phyloP scores from a whole-genome alignment of 1,139 yeast species.

The Taiozyma sp. region DNA sequence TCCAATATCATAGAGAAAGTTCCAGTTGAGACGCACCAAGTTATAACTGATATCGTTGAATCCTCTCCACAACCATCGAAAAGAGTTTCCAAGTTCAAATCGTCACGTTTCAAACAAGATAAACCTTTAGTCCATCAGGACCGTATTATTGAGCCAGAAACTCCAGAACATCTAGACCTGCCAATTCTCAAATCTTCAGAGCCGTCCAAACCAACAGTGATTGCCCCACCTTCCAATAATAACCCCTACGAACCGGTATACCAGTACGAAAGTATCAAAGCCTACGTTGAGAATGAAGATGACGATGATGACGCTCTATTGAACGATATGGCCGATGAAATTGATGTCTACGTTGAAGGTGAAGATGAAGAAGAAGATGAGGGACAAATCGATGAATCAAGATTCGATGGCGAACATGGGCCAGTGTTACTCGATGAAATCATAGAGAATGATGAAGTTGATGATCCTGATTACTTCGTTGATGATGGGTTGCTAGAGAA shows the following conservation, averaged over 20 bases:
- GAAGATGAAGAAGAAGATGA: constrained; percentile 24
- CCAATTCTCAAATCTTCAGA: not conserved
- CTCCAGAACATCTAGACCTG: not conserved
- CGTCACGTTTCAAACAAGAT: constrained; percentile 1
- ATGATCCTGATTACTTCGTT: constrained; percentile 32
- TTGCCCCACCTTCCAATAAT: constrained; percentile 3
- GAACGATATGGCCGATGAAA: constrained; percentile 10
- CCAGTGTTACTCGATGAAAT: constrained; percentile 28
- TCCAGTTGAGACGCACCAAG: too few relatives aligned
- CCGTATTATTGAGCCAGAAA: not conserved
- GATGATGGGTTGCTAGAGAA: constrained; percentile 29
- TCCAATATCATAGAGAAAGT: constrained; percentile 3
- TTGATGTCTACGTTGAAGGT: constrained; percentile 18
- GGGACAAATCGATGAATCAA: constrained; percentile 18
- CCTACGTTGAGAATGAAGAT: constrained; percentile 9
- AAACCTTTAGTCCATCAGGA: not conserved
- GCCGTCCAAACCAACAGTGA: not conserved
- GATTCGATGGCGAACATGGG: constrained; percentile 24
- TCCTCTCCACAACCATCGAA: constrained; percentile 1
- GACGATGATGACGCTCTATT: constrained; percentile 18
- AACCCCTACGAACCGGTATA: constrained; percentile 1
- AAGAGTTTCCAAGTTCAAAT: constrained; percentile 14
- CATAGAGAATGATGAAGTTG: constrained; percentile 37
- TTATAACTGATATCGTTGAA: not conserved
- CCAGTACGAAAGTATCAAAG: constrained; percentile 10